Evolutionary conservation across 306 rosid species (phyloP), one percentile per base, ranked within the genome.

Genomic region (Cucumis melo): DNA sequence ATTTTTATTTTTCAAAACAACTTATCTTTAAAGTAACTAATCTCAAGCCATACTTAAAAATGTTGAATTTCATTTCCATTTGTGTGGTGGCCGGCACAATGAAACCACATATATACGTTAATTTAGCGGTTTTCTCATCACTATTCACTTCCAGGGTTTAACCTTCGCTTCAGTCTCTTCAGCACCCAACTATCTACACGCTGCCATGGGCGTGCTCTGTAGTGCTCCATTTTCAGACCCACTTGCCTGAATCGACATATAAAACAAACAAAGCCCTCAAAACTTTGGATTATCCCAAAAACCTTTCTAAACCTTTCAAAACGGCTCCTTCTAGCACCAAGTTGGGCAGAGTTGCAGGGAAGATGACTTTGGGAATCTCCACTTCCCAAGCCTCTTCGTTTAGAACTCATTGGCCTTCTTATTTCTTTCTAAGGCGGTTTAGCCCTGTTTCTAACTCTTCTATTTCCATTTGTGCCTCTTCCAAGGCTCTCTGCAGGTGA

Each of bases 361-460:
- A 80, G 79, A 85, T 79, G 83, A 82, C 90, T 78, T 83, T 88
- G 89, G 96, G 91, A 77, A 78, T 87, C 51, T 86, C 90, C 66
- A 84, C 92, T 68, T 63, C 88, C 74, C 92, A 86, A 39, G 83
- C 84, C 32, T 80, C 82, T 71, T 79, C 86, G 51, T 78, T 92
- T 16, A 80, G 95, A 39, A 90, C 89, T 36, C 77, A 77, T 76
- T 85, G 87, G 85, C 89, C 91, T 53, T 86, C 90, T 6, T 80
- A 81, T 80, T 87, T 85, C 85, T 83, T 85, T 13, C 68, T 85
- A 57, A 80, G 88, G 32, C 87, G 78, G 38, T 76, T 88, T 51
- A 70, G 82, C 14, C 74, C 80, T 62, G 14, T 82, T 70, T 41
- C 16, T 79, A 81, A 73, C 14, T 84, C 88, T 82, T 88, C 88